Evolutionary conservation across 169 alveolate genomes (phyloP).

Genomic region (Plasmodium coatneyi): DNA sequence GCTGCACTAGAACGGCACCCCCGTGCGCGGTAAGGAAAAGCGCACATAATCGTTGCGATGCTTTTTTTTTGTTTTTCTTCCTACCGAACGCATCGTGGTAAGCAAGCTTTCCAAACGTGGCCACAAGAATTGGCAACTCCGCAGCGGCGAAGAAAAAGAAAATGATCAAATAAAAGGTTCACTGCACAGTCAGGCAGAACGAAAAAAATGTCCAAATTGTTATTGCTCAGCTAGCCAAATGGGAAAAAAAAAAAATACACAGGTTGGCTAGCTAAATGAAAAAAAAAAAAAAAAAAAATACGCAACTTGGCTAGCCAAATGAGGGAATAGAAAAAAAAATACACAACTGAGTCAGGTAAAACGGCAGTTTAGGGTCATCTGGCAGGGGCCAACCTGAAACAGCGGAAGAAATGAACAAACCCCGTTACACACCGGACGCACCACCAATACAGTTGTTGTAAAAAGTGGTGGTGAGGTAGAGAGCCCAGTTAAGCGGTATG

Average conservation of each 20-base stretch:
- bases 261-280: neutral
- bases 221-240: neutral
- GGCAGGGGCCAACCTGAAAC: neutral
- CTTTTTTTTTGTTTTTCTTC: neutral
- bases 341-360: neutral
- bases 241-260: neutral
- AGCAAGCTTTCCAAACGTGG: neutral
- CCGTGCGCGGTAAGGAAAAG: neutral
- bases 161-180: neutral
- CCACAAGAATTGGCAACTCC: neutral
- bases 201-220: neutral
- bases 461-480: constrained; percentile 14
- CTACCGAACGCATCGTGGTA: neutral
- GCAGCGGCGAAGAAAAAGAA: neutral
- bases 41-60: neutral
- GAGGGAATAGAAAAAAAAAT: no score
- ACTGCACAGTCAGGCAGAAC: constrained; percentile 1
- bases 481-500: constrained; percentile 27
- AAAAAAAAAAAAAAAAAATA: neutral
- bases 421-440: neutral
- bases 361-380: neutral
- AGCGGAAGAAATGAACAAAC: neutral
- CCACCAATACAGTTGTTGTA: constrained; percentile 32
- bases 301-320: neutral
- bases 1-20: neutral